These are phyloP conservation scores for Andrographis paniculata DNA, from an alignment of 305 asterid species.

Conservation along the genomic window DNA sequence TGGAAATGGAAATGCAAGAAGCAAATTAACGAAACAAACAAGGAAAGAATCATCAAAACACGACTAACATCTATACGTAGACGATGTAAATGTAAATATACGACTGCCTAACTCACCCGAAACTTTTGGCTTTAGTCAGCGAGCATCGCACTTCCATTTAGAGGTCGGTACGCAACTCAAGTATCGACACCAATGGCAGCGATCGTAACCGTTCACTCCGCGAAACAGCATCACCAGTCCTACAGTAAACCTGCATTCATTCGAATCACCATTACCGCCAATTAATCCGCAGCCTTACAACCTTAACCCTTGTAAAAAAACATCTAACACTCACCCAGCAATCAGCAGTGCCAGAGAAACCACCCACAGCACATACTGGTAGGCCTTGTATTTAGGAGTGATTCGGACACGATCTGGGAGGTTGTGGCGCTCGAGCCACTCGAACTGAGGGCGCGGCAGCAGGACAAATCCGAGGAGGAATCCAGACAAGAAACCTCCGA, in stretches of 20 bases:
- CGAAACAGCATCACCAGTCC: conserved; percentile 64
- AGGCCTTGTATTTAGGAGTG: conserved; percentile 53
- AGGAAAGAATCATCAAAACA: no score
- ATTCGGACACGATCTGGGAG: conserved; percentile 42
- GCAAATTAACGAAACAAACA: no score
- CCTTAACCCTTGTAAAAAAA: neutral
- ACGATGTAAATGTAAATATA: no score
- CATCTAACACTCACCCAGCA: conserved; percentile 45
- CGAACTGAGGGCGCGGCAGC: conserved; percentile 81
- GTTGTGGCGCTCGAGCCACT: conserved; percentile 62
- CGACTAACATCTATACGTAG: no score
- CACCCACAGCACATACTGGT: conserved; percentile 52
- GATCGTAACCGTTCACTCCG: conserved; percentile 56
- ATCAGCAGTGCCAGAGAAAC: conserved; percentile 46
- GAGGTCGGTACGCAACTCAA: conserved; percentile 68
- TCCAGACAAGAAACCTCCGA: conserved; percentile 84
- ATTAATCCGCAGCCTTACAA: neutral
- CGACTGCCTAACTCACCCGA: no score
- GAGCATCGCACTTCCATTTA: conserved; percentile 54
- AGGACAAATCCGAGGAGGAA: conserved; percentile 69
- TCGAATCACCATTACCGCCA: neutral
- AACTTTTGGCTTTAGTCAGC: neutral
- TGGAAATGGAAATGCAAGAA: no score
- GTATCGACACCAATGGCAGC: conserved; percentile 84
- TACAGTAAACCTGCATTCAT: conserved; percentile 44